These are phyloP conservation scores for Colletotrichum tropicale DNA, from an alignment of 2,329 filamentous ascomycete species.

Conservation along the genomic window DNA sequence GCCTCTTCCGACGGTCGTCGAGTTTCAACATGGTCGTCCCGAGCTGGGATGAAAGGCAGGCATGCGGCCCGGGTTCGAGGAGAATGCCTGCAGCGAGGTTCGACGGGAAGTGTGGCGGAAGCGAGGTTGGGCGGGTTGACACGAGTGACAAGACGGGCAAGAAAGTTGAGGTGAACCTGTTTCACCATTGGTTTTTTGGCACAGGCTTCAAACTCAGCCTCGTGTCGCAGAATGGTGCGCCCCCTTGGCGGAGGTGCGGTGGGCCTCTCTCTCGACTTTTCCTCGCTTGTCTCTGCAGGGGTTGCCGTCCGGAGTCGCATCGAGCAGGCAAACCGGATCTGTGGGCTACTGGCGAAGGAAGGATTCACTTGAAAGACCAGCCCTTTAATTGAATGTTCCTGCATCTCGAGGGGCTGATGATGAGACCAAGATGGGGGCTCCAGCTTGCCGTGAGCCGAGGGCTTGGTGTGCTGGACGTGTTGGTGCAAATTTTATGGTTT, in stretches of 20 bases:
- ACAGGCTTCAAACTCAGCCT: slow-evolving; percentile 22
- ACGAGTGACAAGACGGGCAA: slow-evolving; percentile 3
- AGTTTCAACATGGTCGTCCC: slow-evolving; percentile 13
- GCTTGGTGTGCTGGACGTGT: neutral
- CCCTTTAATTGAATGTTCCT: neutral
- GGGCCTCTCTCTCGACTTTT: neutral
- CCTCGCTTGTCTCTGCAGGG: neutral
- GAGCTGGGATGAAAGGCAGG: slow-evolving; percentile 16
- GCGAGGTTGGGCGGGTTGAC: neutral
- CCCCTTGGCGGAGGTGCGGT: slow-evolving; percentile 1
- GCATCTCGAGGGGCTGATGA: neutral
- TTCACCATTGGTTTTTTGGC: slow-evolving; percentile 18
- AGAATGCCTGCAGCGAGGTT: neutral
- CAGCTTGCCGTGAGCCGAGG: slow-evolving; percentile 4
- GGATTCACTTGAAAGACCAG: neutral
- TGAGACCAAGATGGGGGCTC: neutral
- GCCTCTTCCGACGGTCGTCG: slow-evolving; percentile 1
- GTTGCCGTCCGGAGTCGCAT: neutral
- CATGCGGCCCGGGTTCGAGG: neutral
- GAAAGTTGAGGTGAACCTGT: slow-evolving; percentile 19
- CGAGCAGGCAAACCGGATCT: neutral
- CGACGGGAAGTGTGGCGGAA: neutral
- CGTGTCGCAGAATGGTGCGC: slow-evolving; percentile 12
- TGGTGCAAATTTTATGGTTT: neutral
- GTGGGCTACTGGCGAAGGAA: neutral